A percentile compares a stretch with the other conserved stretches of the same genome.
These are phyloP conservation scores for Neoboletus magnificus DNA, from an alignment of 768 basidiomycete genomes.

Conservation along the genomic window DNA sequence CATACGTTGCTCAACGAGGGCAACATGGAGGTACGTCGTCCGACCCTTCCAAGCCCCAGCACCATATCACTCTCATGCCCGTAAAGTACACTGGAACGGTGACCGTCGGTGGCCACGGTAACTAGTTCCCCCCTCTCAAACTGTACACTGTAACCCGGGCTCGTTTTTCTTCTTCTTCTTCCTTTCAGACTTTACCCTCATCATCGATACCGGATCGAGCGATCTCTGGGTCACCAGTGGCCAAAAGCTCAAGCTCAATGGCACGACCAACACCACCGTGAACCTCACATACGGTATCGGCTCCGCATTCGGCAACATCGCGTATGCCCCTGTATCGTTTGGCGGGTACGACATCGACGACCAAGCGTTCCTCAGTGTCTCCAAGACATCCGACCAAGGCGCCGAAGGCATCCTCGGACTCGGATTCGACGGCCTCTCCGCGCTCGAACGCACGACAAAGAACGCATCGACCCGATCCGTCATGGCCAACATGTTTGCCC, in stretches of 20 bases:
- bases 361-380: slow-evolving; percentile 27
- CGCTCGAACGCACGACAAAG: slow-evolving; percentile 18
- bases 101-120: slow-evolving; percentile 30
- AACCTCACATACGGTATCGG: slow-evolving; percentile 40
- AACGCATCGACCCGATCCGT: slow-evolving; percentile 26
- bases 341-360: slow-evolving; percentile 31
- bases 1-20: slow-evolving; percentile 22
- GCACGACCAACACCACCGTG: slow-evolving; percentile 29
- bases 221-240: slow-evolving; percentile 25
- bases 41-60: background rate
- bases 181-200: slow-evolving; percentile 25
- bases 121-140: background rate
- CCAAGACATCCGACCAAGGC: slow-evolving; percentile 12
- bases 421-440: slow-evolving; percentile 25
- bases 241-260: slow-evolving; percentile 26
- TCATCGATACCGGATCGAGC: slow-evolving; percentile 30
- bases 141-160: background rate
- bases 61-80: background rate
- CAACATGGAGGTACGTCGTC: slow-evolving; percentile 27
- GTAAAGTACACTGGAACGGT: slow-evolving; percentile 29
- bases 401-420: slow-evolving; percentile 27
- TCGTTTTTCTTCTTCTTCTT: background rate
- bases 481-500: slow-evolving; percentile 39
- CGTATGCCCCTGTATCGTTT: slow-evolving; percentile 34
- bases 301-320: slow-evolving; percentile 35